A percentile compares a stretch with the other conserved stretches of the same genome.
Evolutionary conservation across 208 protist genomes (phyloP).

Genomic region (Sergeia podlipaevii): DNA sequence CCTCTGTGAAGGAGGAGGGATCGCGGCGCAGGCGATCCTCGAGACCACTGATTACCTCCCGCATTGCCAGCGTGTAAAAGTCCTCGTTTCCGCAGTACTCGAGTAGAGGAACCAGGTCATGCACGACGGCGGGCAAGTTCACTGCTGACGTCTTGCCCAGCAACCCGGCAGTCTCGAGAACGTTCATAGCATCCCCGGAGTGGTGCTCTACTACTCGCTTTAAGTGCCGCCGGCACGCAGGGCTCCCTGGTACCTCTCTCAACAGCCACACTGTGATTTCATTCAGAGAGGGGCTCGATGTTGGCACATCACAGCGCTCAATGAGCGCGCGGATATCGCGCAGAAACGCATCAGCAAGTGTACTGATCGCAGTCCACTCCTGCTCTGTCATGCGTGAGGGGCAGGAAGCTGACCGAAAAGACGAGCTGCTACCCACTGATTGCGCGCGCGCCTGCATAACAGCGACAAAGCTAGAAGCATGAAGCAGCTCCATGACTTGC

Average conservation of each 20-base stretch:
- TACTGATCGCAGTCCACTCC: no score
- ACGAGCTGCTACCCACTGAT: no score
- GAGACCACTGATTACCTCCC: constrained; percentile 52
- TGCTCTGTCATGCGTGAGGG: no score
- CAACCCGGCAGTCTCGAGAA: constrained; percentile 55
- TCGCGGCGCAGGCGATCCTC: constrained; percentile 64
- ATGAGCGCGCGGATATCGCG: constrained; percentile 21
- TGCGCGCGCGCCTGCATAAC: no score
- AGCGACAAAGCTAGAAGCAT: no score
- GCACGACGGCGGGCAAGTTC: constrained; percentile 41
- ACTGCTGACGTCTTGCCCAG: constrained; percentile 22
- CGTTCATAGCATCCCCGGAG: constrained; percentile 37
- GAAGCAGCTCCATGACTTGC: no score
- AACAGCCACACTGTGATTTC: constrained; percentile 75
- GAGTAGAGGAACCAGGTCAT: constrained; percentile 55
- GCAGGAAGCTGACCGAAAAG: no score
- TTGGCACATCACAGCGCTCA: constrained; percentile 27
- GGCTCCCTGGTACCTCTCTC: constrained; percentile 42
- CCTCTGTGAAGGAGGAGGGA: constrained; percentile 36
- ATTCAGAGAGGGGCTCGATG: constrained; percentile 31
- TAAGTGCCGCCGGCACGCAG: constrained; percentile 51
- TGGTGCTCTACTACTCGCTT: constrained; percentile 47
- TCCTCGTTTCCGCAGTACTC: constrained; percentile 61
- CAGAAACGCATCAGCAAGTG: no score
- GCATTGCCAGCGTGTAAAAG: constrained; percentile 59